Evolutionary conservation across 495 filamentous ascomycete genomes (phyloP).

Genomic region (Aspergillus haitiensis): DNA sequence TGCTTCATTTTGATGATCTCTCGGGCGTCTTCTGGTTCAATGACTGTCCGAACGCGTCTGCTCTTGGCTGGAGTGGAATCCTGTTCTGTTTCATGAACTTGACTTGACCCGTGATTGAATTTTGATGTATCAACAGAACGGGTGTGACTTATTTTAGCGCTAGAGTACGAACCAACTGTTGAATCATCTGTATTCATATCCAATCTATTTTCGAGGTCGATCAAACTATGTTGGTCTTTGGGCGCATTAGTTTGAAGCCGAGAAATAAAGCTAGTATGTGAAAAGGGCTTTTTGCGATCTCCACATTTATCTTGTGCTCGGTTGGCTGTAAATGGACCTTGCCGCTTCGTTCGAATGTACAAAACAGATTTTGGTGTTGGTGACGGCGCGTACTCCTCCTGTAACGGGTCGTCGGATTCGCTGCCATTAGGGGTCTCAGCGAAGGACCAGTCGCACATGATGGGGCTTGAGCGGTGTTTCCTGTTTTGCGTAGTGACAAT

Average conservation of each 20-base stretch:
- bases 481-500: slow-evolving; percentile 29
- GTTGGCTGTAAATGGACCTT: slow-evolving; percentile 11
- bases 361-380: slow-evolving; percentile 29
- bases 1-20: slow-evolving; percentile 37
- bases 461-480: slow-evolving; percentile 38
- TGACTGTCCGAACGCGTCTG: slow-evolving; percentile 24
- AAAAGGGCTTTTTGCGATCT: slow-evolving; percentile 19
- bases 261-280: slow-evolving; percentile 15
- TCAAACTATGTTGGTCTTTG: slow-evolving; percentile 21
- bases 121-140: slow-evolving; percentile 9
- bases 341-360: slow-evolving; percentile 30
- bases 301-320: slow-evolving; percentile 14
- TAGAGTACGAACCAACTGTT: slow-evolving; percentile 1
- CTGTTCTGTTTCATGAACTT: background rate
- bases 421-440: slow-evolving; percentile 37
- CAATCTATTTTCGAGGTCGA: slow-evolving; percentile 10
- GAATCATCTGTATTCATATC: slow-evolving; percentile 2
- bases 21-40: slow-evolving; percentile 40
- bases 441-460: slow-evolving; percentile 48
- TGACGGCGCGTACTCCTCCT: slow-evolving; percentile 39
- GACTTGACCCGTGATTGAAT: background rate
- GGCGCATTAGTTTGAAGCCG: slow-evolving; percentile 15
- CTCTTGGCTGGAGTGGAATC: slow-evolving; percentile 19
- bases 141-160: background rate
- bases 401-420: slow-evolving; percentile 51